Conservation (phyloP, 352 stramenopile species). For the Halophytophthora polymorphica region DNA sequence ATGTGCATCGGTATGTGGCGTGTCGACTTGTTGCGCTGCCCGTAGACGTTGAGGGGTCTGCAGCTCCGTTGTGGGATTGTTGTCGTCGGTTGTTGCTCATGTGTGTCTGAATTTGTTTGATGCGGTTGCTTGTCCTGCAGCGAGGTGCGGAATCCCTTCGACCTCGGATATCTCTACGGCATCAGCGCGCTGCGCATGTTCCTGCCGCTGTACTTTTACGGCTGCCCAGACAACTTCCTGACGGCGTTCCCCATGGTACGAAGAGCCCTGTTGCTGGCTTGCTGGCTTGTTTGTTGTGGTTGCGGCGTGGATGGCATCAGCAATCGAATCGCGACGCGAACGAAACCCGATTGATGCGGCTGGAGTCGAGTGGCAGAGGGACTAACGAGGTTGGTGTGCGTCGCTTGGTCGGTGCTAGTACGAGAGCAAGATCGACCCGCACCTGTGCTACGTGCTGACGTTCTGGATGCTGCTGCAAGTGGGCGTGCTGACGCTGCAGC, state of each 20-base stretch:
- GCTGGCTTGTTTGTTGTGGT: not conserved
- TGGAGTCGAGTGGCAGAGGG: not conserved
- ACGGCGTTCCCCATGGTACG: conserved; percentile 78
- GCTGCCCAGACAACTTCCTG: conserved; percentile 92
- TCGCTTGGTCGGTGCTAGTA: conserved; percentile 58
- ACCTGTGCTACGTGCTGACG: conserved; percentile 76
- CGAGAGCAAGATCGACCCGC: conserved; percentile 59
- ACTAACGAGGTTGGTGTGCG: conserved; percentile 13
- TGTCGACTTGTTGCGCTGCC: no score
- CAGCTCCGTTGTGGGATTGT: no score
- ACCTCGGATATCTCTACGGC: conserved; percentile 93
- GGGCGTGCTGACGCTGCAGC: conserved; percentile 89
- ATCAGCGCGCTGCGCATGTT: conserved; percentile 93
- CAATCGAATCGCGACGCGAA: not conserved
- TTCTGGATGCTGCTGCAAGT: conserved; percentile 93
- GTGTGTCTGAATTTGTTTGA: not conserved
- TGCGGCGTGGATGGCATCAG: not conserved
- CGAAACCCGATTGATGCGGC: not conserved
- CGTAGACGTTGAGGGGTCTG: no score
- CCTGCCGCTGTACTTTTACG: conserved; percentile 96
- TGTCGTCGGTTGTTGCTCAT: no score
- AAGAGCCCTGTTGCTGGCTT: no score
- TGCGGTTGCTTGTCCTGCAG: conserved; percentile 19
- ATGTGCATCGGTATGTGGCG: conserved; percentile 87
- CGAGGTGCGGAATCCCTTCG: conserved; percentile 93